Conservation (phyloP, 108 stramenopile genomes). For the Pseudonitzschia delicatissima region DNA sequence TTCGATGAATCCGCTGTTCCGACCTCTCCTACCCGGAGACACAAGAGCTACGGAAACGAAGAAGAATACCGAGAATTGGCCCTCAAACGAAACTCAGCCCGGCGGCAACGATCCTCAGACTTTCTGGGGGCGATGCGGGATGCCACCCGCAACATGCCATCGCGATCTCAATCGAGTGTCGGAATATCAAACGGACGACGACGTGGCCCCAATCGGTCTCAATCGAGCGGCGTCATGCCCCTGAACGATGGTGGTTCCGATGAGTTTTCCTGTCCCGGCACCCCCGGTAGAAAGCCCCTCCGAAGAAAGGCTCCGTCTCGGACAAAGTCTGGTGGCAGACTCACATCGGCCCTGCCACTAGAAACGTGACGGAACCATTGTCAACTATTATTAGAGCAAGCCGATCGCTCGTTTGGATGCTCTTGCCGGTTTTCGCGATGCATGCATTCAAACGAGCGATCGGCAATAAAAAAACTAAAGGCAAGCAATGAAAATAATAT, state of each 20-base stretch:
- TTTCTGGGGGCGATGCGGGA: slow-evolving; percentile 30
- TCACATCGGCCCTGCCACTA: too few relatives aligned
- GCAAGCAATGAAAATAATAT: too few relatives aligned
- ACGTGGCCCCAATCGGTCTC: background rate
- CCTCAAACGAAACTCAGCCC: slow-evolving; percentile 22
- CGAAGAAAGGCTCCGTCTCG: slow-evolving; percentile 14
- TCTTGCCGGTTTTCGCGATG: too few relatives aligned
- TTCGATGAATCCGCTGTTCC: slow-evolving; percentile 11
- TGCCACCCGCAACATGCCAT: slow-evolving; percentile 21
- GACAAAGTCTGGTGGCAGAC: slow-evolving; percentile 34
- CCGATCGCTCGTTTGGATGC: too few relatives aligned
- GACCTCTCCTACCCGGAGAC: slow-evolving; percentile 2
- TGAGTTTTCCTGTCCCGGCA: background rate
- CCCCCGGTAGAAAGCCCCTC: background rate
- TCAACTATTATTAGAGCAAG: too few relatives aligned
- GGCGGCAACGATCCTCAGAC: slow-evolving; percentile 33
- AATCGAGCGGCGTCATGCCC: background rate
- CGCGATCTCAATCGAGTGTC: slow-evolving; percentile 26
- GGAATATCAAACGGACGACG: slow-evolving; percentile 7
- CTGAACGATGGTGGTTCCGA: background rate
- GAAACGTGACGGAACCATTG: too few relatives aligned
- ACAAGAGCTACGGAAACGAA: background rate
- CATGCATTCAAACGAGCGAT: too few relatives aligned
- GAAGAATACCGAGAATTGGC: slow-evolving; percentile 15
- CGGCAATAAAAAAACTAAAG: too few relatives aligned